A percentile compares a stretch with the other conserved stretches of the same genome.
Conservation (phyloP, 495 filamentous ascomycete genomes). For the Friedmanniomyces endolithicus region DNA sequence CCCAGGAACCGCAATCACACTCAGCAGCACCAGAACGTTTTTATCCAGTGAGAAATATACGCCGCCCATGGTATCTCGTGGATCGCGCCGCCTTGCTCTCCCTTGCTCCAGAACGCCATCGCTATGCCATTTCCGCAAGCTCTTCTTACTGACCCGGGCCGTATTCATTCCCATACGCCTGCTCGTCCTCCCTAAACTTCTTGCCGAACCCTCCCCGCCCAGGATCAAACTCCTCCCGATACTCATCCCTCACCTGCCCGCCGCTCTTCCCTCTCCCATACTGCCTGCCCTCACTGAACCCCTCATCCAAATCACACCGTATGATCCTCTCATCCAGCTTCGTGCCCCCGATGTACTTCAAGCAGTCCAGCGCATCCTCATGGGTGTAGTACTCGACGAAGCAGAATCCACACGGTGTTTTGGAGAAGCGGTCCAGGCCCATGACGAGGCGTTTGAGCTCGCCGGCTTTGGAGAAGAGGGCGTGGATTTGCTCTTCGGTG, state of each 20-base stretch:
- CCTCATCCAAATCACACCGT: constrained; percentile 89
- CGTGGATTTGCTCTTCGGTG: constrained; percentile 97
- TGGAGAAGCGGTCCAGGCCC: constrained; percentile 91
- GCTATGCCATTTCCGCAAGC: not conserved
- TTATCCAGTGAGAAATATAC: too few relatives aligned
- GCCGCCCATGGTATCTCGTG: not conserved
- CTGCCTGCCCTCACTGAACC: constrained; percentile 89
- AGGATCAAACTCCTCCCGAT: constrained; percentile 90
- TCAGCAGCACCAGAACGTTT: too few relatives aligned
- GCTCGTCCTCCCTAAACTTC: constrained; percentile 25
- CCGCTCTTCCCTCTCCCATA: constrained; percentile 86
- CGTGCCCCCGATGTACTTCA: constrained; percentile 98
- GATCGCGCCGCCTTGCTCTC: not conserved
- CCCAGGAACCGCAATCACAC: too few relatives aligned
- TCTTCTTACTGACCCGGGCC: not conserved
- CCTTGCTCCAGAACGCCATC: not conserved
- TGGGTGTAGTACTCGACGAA: constrained; percentile 99
- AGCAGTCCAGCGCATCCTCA: constrained; percentile 86
- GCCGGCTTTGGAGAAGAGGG: constrained; percentile 54
- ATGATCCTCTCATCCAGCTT: constrained; percentile 97
- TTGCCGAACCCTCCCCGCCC: constrained; percentile 73
- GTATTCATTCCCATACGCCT: constrained; percentile 10
- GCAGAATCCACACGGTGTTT: constrained; percentile 97
- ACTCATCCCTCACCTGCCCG: constrained; percentile 94
- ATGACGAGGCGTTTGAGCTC: constrained; percentile 98